Base-by-base conservation (phyloP, 2,329 filamentous ascomycete species). In the Colletotrichum chlorophyti region DNA sequence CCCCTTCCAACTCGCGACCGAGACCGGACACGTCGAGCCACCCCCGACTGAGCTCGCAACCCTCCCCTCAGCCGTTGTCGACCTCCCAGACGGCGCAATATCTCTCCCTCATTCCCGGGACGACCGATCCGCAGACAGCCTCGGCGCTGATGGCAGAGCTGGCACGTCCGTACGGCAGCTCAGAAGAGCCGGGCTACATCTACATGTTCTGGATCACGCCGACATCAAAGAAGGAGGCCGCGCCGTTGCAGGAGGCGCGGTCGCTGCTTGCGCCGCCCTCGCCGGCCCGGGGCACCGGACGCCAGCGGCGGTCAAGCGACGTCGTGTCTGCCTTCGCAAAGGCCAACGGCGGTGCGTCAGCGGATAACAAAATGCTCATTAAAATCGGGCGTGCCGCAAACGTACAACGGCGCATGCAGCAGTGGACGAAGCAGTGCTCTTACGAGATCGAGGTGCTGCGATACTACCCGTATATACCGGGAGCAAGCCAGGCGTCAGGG, bases 201-300 rank as follows among this genome's bases (percentile, higher is more conserved):
- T 99, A 99, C 81, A 96, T 99, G 74, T 99, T 98, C 81, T 97
- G 94, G 93, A 82, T 97, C 19, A 97, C 92, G 0, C 87, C 92
- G 27, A 79, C 83, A 31, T 82, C 81, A 2, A 75, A 84, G 7
- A 71, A 80, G 0, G 72, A 83, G 0, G 76, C 81, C 1, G 80
- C 85, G 0, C 80, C 87, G 0, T 78, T 79, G 31, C 87, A 86
- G 62, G 78, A 85, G 38, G 83, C 85, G 17, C 79, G 84, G 8
- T 82, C 84, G 10, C 77, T 90, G 45, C 79, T 88, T 37, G 74
- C 79, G 0, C 82, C 86, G 1, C 76, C 81, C 2, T 68, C 77
- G 38, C 74, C 72, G 49, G 72, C 66, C 17, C 52, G 64, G 48
- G 66, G 66, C 43, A 66, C 72, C 11, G 69, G 72, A 19, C 73